Conservation (phyloP, 805 yeast genomes). For the Kodamaea neixiangensis region DNA sequence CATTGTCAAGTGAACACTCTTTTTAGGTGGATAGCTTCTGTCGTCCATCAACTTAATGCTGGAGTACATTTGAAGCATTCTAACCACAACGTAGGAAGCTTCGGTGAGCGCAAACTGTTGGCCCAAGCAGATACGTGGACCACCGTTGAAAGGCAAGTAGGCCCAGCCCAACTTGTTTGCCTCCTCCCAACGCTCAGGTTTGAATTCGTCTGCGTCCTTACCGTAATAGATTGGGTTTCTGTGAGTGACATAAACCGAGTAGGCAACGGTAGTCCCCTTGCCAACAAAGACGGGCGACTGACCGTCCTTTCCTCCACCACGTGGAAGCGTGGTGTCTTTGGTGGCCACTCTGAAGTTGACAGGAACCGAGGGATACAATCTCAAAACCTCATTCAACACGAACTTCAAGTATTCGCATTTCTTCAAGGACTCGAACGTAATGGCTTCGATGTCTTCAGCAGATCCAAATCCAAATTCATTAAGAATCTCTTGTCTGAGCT, state of each 20-base stretch:
- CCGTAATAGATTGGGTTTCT: slow-evolving; percentile 31
- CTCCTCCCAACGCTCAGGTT: slow-evolving; percentile 27
- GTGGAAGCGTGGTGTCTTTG: slow-evolving; percentile 27
- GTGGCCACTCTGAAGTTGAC: slow-evolving; percentile 27
- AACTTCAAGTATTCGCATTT: slow-evolving; percentile 29
- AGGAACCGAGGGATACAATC: slow-evolving; percentile 30
- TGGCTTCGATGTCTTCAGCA: slow-evolving; percentile 20
- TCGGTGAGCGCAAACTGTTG: slow-evolving; percentile 33
- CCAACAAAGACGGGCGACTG: slow-evolving; percentile 18
- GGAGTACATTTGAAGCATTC: slow-evolving; percentile 27
- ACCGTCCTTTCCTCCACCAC: slow-evolving; percentile 27
- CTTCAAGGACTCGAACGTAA: slow-evolving; percentile 25
- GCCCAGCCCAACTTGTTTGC: slow-evolving; percentile 27
- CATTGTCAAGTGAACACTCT: slow-evolving; percentile 28
- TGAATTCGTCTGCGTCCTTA: slow-evolving; percentile 23
- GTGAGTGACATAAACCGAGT: slow-evolving; percentile 44
- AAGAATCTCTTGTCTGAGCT: slow-evolving; percentile 23
- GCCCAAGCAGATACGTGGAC: slow-evolving; percentile 32
- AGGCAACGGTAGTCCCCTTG: slow-evolving; percentile 26
- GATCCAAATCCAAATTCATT: slow-evolving; percentile 24
- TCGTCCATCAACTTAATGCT: slow-evolving; percentile 18
- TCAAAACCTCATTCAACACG: slow-evolving; percentile 26
- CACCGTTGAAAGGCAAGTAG: slow-evolving; percentile 30
- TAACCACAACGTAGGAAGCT: slow-evolving; percentile 26
- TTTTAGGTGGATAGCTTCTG: slow-evolving; percentile 32